Evolutionary conservation across 1,139 yeast genomes (phyloP).

Genomic region (Kazachstania sp.): DNA sequence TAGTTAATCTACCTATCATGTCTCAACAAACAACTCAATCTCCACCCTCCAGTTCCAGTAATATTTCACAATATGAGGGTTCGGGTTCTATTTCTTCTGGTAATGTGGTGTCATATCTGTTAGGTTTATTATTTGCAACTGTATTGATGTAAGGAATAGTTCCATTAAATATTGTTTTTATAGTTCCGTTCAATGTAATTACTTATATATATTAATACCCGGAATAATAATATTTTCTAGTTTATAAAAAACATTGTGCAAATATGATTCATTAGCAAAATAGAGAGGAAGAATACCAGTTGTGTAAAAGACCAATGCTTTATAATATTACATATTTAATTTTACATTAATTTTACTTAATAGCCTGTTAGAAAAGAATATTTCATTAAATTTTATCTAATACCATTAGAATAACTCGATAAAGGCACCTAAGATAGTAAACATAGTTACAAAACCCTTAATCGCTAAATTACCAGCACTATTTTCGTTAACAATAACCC

Average conservation of each 20-base stretch:
- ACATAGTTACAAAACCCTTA: background rate
- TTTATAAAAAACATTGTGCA: too few species aligned
- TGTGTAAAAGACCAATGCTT: slow-evolving; percentile 29
- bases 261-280: too few species aligned
- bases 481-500: background rate
- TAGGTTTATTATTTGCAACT: background rate
- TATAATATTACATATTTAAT: slow-evolving; percentile 9
- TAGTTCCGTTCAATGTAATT: too few species aligned
- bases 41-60: background rate
- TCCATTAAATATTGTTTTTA: too few species aligned
- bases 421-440: background rate
- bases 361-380: background rate
- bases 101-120: background rate
- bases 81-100: background rate
- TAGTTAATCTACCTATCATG: background rate
- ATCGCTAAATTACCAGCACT: background rate
- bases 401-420: background rate
- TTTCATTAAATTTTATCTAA: background rate
- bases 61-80: background rate
- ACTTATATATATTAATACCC: too few species aligned
- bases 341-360: background rate
- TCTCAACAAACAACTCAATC: background rate
- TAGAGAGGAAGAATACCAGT: slow-evolving; percentile 28
- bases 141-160: too few species aligned
- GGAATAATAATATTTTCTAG: too few species aligned